Evolutionary conservation across 805 yeast genomes (phyloP), one percentile per base, ranked within the genome.

Genomic region (Metschnikowia chrysomelidarum): DNA sequence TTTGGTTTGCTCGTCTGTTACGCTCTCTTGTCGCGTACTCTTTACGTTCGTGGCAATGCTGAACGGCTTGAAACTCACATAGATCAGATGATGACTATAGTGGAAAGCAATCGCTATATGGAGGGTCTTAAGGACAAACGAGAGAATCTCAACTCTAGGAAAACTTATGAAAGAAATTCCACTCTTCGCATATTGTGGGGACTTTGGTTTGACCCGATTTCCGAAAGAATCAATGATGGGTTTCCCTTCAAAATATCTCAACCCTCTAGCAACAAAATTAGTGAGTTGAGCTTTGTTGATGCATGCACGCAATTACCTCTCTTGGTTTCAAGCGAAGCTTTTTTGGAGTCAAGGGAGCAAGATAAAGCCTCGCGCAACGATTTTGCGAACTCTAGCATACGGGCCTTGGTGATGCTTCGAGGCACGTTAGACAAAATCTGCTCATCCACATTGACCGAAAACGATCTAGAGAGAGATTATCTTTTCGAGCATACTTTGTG

Each of bases 1-100:
- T 43, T 57, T 22, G 62, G 60, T 7, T 49, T 57, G 47, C 30
- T 59, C 6, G 30, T 55, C 11, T 45, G 54, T 19, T 52, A 44
- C 22, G 34, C 44, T n/a, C 44, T 59, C 32, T 27, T 48, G 11
- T 32, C 48, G 7, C 51, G 49, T 11, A 41, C 49, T 2, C 33
- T 43, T 4, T 16, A 34, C 6, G 35, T 51, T 7, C 22, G 35
- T 23, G 32, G 32, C 33, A 42, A 46, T 30, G 32, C 41, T 2
- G 24, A 30, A 6, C 35, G 41, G 16, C 31, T 46, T 6, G 33
- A 36, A 14, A 51, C 50, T 7, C 34, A 46, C 19, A 43, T 43
- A 28, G 24, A 36, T 17, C 50, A 44, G 32, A 50, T 56, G 5
- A 50, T 48, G 49, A 43, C 45, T 15, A 25, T 54, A 7, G 49